A percentile compares a stretch with the other conserved stretches of the same genome.
Evolutionary conservation across 1,139 yeast genomes (phyloP).

Genomic region (Pichia sp.): DNA sequence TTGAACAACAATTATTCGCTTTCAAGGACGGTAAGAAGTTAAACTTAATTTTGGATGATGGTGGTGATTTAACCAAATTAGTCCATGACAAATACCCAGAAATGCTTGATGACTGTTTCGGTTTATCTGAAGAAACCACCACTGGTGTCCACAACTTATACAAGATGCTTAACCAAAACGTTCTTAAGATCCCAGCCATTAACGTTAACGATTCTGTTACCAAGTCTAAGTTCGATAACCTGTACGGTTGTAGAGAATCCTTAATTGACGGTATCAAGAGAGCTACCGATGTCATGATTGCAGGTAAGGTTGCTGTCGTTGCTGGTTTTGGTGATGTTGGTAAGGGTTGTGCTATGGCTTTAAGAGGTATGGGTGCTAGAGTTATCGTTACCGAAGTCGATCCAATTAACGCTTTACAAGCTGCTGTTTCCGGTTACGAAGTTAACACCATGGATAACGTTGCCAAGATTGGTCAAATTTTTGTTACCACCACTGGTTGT

Average conservation of each 20-base stretch:
- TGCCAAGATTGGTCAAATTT: constrained; percentile 90
- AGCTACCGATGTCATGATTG: constrained; percentile 99
- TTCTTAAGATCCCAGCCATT: constrained; percentile 97
- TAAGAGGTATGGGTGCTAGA: constrained; percentile 99
- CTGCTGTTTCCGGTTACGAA: constrained; percentile 99
- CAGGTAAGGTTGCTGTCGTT: constrained; percentile 98
- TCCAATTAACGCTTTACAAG: constrained; percentile 99
- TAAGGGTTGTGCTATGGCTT: constrained; percentile 99
- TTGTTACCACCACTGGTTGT: constrained; percentile 99
- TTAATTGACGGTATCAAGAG: constrained; percentile 98
- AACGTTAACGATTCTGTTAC: constrained; percentile 99
- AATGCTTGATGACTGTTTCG: constrained; percentile 91
- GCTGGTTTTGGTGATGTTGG: constrained; percentile 99
- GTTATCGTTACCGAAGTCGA: constrained; percentile 96
- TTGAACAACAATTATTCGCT: constrained; percentile 97
- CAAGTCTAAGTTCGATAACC: constrained; percentile 98
- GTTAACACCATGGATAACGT: constrained; percentile 96
- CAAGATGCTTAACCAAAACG: constrained; percentile 88
- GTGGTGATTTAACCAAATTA: constrained; percentile 97
- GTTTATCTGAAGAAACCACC: constrained; percentile 98
- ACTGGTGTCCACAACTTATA: constrained; percentile 99
- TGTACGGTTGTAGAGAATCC: constrained; percentile 99
- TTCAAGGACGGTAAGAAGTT: constrained; percentile 95
- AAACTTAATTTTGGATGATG: constrained; percentile 97
- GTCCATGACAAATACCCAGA: constrained; percentile 99